Percentiles rank a stretch among this genome's conserved stretches.
phyloP scores from a whole-genome alignment of 306 rosid species.

The Lupinus albus region DNA sequence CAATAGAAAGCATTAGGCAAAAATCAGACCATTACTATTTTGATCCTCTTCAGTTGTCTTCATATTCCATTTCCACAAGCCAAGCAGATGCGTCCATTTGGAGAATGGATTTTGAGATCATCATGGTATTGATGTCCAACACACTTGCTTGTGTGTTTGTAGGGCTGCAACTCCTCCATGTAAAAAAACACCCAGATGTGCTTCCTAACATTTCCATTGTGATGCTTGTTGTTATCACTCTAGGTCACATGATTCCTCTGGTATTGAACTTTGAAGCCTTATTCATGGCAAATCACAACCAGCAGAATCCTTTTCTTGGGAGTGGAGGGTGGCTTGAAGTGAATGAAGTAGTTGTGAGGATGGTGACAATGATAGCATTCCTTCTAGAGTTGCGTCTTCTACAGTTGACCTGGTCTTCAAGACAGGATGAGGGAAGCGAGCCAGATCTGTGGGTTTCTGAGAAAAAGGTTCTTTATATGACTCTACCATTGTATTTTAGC shows the following conservation, averaged over 20 bases:
- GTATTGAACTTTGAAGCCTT: constrained; percentile 78
- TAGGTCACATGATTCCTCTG: constrained; percentile 84
- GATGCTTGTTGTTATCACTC: constrained; percentile 69
- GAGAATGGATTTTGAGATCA: constrained; percentile 85
- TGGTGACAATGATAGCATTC: constrained; percentile 80
- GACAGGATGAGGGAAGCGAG: constrained; percentile 54
- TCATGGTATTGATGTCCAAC: constrained; percentile 73
- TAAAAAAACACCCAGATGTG: constrained; percentile 62
- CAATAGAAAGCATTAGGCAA: constrained; percentile 67
- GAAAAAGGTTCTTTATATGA: constrained; percentile 58
- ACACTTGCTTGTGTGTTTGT: constrained; percentile 79
- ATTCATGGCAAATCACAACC: constrained; percentile 53
- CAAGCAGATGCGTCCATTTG: constrained; percentile 73
- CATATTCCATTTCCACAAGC: constrained; percentile 53
- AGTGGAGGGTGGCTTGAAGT: constrained; percentile 84
- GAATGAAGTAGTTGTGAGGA: constrained; percentile 74
- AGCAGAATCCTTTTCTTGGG: constrained; percentile 60
- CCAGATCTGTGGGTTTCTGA: constrained; percentile 65
- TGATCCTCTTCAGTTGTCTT: constrained; percentile 56
- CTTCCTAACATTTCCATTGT: constrained; percentile 68
- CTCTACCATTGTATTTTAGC: constrained; percentile 62
- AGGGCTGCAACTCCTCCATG: constrained; percentile 77
- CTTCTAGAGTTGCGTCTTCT: constrained; percentile 76
- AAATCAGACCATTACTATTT: constrained; percentile 69
- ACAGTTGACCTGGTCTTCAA: constrained; percentile 78